Conservation (phyloP, 768 basidiomycete genomes). For the Serendipita sp. region DNA sequence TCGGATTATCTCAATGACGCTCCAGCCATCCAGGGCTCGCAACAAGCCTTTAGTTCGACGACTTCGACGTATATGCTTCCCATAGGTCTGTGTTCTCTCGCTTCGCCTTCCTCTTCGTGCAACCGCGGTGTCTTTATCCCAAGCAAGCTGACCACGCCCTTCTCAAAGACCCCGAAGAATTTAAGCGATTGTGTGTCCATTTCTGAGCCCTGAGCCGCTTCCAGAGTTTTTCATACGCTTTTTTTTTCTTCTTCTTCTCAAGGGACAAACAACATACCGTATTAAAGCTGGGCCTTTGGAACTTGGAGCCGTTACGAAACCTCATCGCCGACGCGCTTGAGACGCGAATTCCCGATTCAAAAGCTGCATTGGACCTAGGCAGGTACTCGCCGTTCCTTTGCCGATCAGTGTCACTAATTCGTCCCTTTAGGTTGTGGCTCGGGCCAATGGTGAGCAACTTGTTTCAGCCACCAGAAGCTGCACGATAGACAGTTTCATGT, state of each 20-base stretch:
- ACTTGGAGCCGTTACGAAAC: not conserved
- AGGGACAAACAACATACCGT: not conserved
- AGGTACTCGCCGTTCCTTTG: not conserved
- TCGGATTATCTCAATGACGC: not conserved
- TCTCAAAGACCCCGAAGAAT: not conserved
- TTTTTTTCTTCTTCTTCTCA: no score
- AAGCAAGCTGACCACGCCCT: no score
- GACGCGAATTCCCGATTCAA: not conserved
- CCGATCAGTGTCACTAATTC: not conserved
- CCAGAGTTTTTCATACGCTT: not conserved
- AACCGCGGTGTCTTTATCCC: not conserved
- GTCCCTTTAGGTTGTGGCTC: not conserved
- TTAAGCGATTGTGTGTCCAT: not conserved
- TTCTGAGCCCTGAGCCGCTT: not conserved
- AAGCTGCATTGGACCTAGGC: not conserved
- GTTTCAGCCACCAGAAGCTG: not conserved
- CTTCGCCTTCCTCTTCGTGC: not conserved
- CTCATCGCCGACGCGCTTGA: not conserved
- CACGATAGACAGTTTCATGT: not conserved
- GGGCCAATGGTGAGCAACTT: not conserved
- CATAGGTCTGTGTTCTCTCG: not conserved
- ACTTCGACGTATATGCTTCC: not conserved
- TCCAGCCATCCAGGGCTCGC: not conserved
- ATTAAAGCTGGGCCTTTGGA: not conserved
- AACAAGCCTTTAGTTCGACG: not conserved